These are phyloP conservation scores for Calamus simplicifolius DNA, from an alignment of 176 grass and related monocot genomes.

Conservation along the genomic window DNA sequence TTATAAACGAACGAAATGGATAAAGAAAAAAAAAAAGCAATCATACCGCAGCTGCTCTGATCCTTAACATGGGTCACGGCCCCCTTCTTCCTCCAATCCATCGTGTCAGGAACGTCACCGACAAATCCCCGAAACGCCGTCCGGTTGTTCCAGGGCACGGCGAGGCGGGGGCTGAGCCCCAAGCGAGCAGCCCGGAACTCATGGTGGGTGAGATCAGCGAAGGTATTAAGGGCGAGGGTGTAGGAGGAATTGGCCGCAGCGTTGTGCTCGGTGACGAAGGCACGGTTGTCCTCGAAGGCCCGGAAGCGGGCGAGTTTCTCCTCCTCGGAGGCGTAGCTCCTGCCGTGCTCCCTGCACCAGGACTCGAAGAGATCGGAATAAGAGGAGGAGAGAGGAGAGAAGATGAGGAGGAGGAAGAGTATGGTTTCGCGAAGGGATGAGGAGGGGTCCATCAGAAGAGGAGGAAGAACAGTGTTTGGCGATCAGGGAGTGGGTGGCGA, in stretches of 20 bases:
- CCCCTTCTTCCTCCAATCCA: slow-evolving; percentile 65
- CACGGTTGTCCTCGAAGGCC: slow-evolving; percentile 60
- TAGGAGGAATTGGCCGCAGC: slow-evolving; percentile 19
- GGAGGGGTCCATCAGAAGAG: neutral
- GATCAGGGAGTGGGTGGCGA: neutral
- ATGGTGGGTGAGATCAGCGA: slow-evolving; percentile 50
- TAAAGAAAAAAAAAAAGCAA: no score
- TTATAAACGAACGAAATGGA: no score
- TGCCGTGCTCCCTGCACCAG: slow-evolving; percentile 62
- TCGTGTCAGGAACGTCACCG: slow-evolving; percentile 27
- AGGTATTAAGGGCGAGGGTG: slow-evolving; percentile 60
- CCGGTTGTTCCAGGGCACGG: neutral
- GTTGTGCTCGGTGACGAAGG: slow-evolving; percentile 55
- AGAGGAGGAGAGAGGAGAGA: neutral
- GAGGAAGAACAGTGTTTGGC: neutral
- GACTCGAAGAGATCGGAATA: slow-evolving; percentile 57
- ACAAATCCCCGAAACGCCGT: slow-evolving; percentile 14
- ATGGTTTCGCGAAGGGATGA: neutral
- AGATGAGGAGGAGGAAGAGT: neutral
- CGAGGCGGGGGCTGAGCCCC: slow-evolving; percentile 20
- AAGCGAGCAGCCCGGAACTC: slow-evolving; percentile 61
- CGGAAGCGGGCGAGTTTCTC: slow-evolving; percentile 51
- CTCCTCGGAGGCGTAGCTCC: slow-evolving; percentile 42
- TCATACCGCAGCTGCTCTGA: slow-evolving; percentile 70
- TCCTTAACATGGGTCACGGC: slow-evolving; percentile 62